Percentiles rank a stretch among this genome's conserved stretches.
Conservation (phyloP, 331 rosid genomes). For the Stylosanthes scabra region DNA sequence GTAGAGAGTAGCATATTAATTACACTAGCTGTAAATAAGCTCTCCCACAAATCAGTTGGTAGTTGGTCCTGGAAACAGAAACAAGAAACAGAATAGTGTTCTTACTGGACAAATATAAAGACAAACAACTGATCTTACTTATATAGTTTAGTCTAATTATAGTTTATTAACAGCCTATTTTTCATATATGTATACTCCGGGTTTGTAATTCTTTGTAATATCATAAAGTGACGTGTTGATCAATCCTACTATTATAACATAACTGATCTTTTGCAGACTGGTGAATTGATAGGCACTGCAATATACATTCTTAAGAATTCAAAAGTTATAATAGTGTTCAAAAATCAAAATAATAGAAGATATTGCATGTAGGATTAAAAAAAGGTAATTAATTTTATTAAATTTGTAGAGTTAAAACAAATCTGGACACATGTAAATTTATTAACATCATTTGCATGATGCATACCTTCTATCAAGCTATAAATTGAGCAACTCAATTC, state of each 20-base stretch:
- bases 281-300: too few species aligned
- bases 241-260: not conserved
- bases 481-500: slow-evolving; percentile 7
- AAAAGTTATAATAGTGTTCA: too few species aligned
- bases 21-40: slow-evolving; percentile 49
- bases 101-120: slow-evolving; percentile 33
- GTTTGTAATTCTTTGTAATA: not conserved
- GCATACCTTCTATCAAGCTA: slow-evolving; percentile 1
- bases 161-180: not conserved
- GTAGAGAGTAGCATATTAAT: slow-evolving; percentile 41
- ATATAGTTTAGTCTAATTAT: not conserved
- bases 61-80: slow-evolving; percentile 49
- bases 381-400: not conserved
- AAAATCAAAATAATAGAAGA: too few species aligned
- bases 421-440: not conserved
- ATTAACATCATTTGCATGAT: slow-evolving; percentile 2
- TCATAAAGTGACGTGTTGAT: slow-evolving; percentile 2
- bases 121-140: not conserved
- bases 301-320: too few species aligned
- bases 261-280: not conserved
- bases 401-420: slow-evolving; percentile 6
- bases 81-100: slow-evolving; percentile 32
- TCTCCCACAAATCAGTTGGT: slow-evolving; percentile 48
- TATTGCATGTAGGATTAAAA: slow-evolving; percentile 5
- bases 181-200: not conserved